Conservation (phyloP, 2,329 filamentous ascomycete genomes). For the Neurospora crassa region DNA sequence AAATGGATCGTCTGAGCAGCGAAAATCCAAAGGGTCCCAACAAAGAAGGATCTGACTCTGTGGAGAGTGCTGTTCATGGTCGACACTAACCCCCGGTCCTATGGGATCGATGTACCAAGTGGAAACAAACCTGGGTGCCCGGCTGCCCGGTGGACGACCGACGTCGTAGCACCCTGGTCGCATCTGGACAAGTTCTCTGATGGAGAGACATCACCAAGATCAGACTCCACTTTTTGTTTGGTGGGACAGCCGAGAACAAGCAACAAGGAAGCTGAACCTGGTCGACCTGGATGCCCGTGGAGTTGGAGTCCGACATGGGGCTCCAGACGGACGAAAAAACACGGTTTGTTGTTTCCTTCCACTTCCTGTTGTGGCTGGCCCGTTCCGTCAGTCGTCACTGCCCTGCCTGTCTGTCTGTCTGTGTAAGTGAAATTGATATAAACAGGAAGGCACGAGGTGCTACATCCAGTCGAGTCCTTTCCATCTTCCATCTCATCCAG, state of each 20-base stretch:
- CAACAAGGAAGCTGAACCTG: neutral
- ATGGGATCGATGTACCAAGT: neutral
- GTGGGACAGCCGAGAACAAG: neutral
- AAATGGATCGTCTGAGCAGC: neutral
- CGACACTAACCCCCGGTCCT: neutral
- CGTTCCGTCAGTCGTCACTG: neutral
- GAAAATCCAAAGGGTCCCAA: neutral
- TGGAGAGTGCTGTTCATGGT: neutral
- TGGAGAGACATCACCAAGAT: neutral
- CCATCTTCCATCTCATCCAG: neutral
- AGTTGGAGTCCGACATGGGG: neutral
- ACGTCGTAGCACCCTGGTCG: neutral
- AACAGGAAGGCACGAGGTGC: neutral
- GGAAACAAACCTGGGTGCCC: neutral
- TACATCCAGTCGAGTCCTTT: neutral
- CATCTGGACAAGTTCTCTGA: neutral
- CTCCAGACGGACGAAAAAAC: neutral
- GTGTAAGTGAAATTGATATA: neutral
- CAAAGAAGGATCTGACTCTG: neutral
- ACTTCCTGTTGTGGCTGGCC: neutral
- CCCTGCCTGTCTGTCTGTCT: neutral
- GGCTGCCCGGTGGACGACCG: neutral
- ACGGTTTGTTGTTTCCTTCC: neutral
- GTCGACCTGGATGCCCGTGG: neutral
- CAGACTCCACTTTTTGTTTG: neutral